Evolutionary conservation across 768 basidiomycete species (phyloP).

Genomic region (Pulveroboletus sp.): DNA sequence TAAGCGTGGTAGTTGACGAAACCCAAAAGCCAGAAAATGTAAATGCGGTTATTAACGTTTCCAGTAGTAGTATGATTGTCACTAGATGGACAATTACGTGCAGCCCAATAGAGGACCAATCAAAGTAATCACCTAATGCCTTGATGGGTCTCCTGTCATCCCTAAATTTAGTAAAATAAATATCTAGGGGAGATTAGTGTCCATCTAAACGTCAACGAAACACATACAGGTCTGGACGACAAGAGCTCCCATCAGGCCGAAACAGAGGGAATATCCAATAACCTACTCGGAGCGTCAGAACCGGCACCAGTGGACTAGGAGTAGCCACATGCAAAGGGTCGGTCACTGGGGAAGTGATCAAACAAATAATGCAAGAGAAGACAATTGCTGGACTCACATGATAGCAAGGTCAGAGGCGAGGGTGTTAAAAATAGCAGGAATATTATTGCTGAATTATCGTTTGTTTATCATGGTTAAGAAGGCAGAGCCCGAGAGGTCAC

Average conservation of each 20-base stretch:
- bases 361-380: too few species aligned
- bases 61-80: constrained; percentile 10
- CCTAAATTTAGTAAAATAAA: constrained; percentile 18
- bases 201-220: background rate
- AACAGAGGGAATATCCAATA: constrained; percentile 16
- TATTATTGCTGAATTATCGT: too few species aligned
- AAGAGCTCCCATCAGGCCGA: constrained; percentile 14
- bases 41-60: constrained; percentile 11
- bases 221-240: constrained; percentile 14
- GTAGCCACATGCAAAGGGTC: too few species aligned
- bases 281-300: constrained; percentile 1
- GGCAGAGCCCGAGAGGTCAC: too few species aligned
- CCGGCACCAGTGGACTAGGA: too few species aligned
- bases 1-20: background rate
- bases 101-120: background rate
- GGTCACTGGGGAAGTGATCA: too few species aligned
- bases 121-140: constrained; percentile 7
- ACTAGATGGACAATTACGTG: constrained; percentile 4
- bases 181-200: constrained; percentile 1
- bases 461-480: too few species aligned
- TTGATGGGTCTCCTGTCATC: constrained; percentile 13
- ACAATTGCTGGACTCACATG: too few species aligned
- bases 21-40: constrained; percentile 14
- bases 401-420: too few species aligned
- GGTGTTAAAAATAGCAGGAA: too few species aligned